Evolutionary conservation across 176 grass and related monocot species (phyloP).

Genomic region (Poa annua): DNA sequence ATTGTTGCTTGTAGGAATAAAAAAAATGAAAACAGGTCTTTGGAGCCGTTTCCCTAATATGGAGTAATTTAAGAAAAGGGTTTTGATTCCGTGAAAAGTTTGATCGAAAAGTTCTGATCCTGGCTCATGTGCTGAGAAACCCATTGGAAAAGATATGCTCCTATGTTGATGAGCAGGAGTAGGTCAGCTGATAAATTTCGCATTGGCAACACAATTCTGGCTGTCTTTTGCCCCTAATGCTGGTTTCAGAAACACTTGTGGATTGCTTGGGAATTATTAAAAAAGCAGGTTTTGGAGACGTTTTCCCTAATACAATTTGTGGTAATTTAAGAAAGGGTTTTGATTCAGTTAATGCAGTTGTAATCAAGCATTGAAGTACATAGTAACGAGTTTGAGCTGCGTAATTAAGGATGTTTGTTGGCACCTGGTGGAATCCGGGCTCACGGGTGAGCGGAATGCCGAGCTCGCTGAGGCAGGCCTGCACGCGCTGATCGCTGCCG

Average conservation of each 20-base stretch:
- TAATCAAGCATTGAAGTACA: background rate
- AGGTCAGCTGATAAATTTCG: background rate
- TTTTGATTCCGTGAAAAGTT: too few relatives aligned
- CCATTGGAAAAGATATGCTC: background rate
- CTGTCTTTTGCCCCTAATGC: background rate
- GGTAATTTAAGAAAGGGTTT: background rate
- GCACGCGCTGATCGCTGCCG: conserved; percentile 90
- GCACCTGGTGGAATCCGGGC: conserved; percentile 96
- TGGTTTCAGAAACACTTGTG: background rate
- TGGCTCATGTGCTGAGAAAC: background rate
- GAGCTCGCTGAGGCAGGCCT: conserved; percentile 83
- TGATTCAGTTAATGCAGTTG: background rate
- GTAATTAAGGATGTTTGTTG: background rate
- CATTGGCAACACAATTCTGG: background rate
- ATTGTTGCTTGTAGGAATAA: too few relatives aligned
- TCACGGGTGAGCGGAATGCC: conserved; percentile 89
- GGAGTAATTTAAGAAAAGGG: too few relatives aligned
- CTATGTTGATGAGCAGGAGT: background rate
- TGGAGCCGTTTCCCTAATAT: too few relatives aligned
- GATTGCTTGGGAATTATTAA: background rate
- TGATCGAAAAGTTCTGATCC: conserved; percentile 26
- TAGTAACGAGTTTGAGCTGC: background rate
- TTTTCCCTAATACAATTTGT: background rate
- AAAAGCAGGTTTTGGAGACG: background rate
- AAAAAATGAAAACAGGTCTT: too few relatives aligned